phyloP scores from a whole-genome alignment of 1,284 basidiomycete genomes.

The Cryptococcus neoformans region DNA sequence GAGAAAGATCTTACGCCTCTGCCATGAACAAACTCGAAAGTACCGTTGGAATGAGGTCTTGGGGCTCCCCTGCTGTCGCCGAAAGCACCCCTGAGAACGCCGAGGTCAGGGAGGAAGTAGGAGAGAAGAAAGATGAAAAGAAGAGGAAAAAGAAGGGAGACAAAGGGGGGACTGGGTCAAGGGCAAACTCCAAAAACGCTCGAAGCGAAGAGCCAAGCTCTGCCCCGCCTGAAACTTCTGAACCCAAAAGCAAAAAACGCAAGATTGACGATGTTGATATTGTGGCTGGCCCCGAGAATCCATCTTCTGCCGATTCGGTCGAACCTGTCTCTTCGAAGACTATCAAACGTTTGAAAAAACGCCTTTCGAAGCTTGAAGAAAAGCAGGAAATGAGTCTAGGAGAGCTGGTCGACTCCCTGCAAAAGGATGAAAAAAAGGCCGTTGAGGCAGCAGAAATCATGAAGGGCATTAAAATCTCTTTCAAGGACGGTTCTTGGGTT shows the following conservation, averaged over 20 bases:
- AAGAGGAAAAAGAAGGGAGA: slow-evolving; percentile 47
- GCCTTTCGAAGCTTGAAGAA: slow-evolving; percentile 30
- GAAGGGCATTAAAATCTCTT: slow-evolving; percentile 24
- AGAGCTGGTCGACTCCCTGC: slow-evolving; percentile 22
- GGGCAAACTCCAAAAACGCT: slow-evolving; percentile 49
- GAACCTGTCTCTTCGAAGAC: slow-evolving; percentile 24
- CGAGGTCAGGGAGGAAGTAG: neutral
- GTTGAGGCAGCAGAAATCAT: slow-evolving; percentile 29
- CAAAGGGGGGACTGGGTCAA: slow-evolving; percentile 46
- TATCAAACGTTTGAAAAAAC: slow-evolving; percentile 39
- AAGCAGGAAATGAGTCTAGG: slow-evolving; percentile 10
- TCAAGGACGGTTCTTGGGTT: slow-evolving; percentile 32
- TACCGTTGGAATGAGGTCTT: slow-evolving; percentile 41
- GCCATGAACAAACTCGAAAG: slow-evolving; percentile 32
- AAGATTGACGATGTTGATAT: slow-evolving; percentile 23
- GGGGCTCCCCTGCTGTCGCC: slow-evolving; percentile 29
- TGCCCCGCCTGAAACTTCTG: slow-evolving; percentile 1
- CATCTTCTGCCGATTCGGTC: slow-evolving; percentile 4
- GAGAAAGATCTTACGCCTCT: slow-evolving; percentile 12
- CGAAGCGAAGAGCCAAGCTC: slow-evolving; percentile 24
- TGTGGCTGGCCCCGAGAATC: neutral
- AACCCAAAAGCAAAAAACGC: slow-evolving; percentile 36
- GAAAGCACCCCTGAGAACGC: neutral
- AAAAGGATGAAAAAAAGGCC: slow-evolving; percentile 28
- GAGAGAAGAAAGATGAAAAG: slow-evolving; percentile 24